A percentile compares a stretch with the other conserved stretches of the same genome.
Evolutionary conservation across 2,329 filamentous ascomycete species (phyloP).

Genomic region (Monilinia polystroma): DNA sequence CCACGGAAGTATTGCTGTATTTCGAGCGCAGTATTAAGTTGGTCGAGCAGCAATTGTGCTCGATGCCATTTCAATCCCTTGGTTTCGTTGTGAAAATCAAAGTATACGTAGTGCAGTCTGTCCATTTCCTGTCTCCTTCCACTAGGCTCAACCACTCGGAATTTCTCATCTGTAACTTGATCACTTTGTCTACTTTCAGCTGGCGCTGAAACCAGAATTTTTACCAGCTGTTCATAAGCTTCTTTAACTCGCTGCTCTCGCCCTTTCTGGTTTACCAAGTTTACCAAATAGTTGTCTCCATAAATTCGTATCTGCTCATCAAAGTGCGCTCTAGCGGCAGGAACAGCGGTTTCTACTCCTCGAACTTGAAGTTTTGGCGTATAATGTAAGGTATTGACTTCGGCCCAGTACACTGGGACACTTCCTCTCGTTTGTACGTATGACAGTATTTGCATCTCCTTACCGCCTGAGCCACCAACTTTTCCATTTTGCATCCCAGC

Average conservation of each 20-base stretch:
- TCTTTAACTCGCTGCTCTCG: constrained; percentile 86
- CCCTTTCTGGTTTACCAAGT: constrained; percentile 94
- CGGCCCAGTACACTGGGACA: constrained; percentile 93
- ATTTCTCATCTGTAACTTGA: constrained; percentile 70
- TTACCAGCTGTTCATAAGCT: constrained; percentile 88
- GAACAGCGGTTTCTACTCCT: constrained; percentile 74
- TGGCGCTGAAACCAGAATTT: constrained; percentile 68
- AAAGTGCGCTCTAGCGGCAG: constrained; percentile 83
- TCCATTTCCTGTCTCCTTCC: constrained; percentile 64
- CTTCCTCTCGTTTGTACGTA: constrained; percentile 97
- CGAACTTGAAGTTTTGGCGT: constrained; percentile 87
- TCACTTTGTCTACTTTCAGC: constrained; percentile 66
- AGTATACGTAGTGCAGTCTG: constrained; percentile 92
- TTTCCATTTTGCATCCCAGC: constrained; percentile 74
- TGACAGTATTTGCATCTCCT: constrained; percentile 84
- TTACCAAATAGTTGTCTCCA: constrained; percentile 95
- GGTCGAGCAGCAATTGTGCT: constrained; percentile 80
- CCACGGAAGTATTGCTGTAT: constrained; percentile 91
- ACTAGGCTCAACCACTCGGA: constrained; percentile 71
- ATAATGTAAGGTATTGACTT: constrained; percentile 91
- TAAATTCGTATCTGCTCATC: constrained; percentile 90
- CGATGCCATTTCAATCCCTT: constrained; percentile 94
- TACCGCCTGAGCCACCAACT: constrained; percentile 55
- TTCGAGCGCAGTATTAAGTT: constrained; percentile 71
- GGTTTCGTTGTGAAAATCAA: constrained; percentile 97